Conservation (phyloP, 192 early-diverging fungal species). For the Coemansia sp. region DNA sequence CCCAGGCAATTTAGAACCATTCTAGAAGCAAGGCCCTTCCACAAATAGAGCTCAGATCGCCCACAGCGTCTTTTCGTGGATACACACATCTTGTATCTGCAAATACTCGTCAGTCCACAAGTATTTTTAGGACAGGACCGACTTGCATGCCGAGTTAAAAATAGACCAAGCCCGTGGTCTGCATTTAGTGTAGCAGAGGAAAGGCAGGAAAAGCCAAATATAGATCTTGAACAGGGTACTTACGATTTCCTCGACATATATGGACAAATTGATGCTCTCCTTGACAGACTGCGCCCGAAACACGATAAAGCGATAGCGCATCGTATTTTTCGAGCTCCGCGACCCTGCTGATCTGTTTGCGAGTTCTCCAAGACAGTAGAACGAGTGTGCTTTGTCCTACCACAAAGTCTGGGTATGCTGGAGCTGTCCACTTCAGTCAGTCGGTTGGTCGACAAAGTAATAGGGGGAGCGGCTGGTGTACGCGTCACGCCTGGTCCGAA, state of each 20-base stretch:
- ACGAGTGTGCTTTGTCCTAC: neutral
- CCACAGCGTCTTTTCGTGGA: neutral
- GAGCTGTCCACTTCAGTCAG: neutral
- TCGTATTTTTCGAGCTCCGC: slow-evolving; percentile 15
- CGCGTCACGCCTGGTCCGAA: neutral
- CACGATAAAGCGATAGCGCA: slow-evolving; percentile 54
- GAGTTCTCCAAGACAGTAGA: neutral
- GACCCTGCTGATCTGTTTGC: neutral
- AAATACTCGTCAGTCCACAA: neutral
- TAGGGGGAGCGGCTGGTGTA: neutral
- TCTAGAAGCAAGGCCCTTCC: neutral
- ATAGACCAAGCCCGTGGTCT: neutral
- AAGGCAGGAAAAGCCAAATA: neutral
- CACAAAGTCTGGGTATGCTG: neutral
- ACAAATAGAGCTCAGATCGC: neutral
- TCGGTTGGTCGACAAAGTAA: neutral
- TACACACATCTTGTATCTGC: neutral
- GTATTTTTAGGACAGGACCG: slow-evolving; percentile 1
- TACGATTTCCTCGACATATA: slow-evolving; percentile 46
- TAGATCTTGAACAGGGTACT: slow-evolving; percentile 9
- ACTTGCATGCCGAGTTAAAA: slow-evolving; percentile 2
- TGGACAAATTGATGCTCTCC: slow-evolving; percentile 37
- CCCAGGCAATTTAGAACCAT: neutral
- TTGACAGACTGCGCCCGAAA: slow-evolving; percentile 48
- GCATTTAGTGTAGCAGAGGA: neutral